These are phyloP conservation scores for Lachancea cidri DNA, from an alignment of 805 yeast species.

Conservation along the genomic window DNA sequence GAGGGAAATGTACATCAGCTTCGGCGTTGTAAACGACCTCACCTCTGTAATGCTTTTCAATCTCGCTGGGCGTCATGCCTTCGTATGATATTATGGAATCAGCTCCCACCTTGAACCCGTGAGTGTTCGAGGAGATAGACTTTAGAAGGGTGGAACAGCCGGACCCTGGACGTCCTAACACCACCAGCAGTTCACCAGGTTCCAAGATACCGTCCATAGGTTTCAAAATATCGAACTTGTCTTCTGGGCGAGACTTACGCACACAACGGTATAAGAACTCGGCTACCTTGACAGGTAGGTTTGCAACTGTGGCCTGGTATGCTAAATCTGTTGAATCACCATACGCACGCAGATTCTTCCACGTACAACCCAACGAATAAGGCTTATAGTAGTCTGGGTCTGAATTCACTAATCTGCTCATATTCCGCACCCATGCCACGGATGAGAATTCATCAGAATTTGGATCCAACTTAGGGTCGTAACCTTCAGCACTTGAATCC, in stretches of 20 bases:
- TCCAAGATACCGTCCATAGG: slow-evolving; percentile 59
- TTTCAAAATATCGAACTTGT: slow-evolving; percentile 48
- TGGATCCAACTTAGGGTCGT: slow-evolving; percentile 51
- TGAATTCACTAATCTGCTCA: slow-evolving; percentile 45
- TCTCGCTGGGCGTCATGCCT: slow-evolving; percentile 50
- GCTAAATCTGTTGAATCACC: slow-evolving; percentile 68
- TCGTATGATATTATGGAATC: slow-evolving; percentile 47
- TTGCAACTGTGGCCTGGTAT: slow-evolving; percentile 55
- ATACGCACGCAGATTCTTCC: slow-evolving; percentile 51
- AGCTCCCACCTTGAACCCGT: slow-evolving; percentile 48
- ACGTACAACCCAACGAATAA: slow-evolving; percentile 53
- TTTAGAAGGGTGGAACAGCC: slow-evolving; percentile 68
- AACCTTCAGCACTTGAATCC: slow-evolving; percentile 14
- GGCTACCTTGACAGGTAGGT: slow-evolving; percentile 34
- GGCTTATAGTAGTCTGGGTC: slow-evolving; percentile 64
- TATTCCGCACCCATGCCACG: slow-evolving; percentile 62
- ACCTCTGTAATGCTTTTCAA: slow-evolving; percentile 52
- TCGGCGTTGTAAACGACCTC: slow-evolving; percentile 70
- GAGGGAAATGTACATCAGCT: slow-evolving; percentile 63
- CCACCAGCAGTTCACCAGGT: slow-evolving; percentile 65
- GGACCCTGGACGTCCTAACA: slow-evolving; percentile 73
- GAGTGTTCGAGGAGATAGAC: slow-evolving; percentile 52
- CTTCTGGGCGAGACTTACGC: slow-evolving; percentile 21
- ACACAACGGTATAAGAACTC: slow-evolving; percentile 20
- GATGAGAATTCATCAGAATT: slow-evolving; percentile 52